A percentile compares a stretch with the other conserved stretches of the same genome.
These are phyloP conservation scores for Drechslerella coelobrocha DNA, from an alignment of 2,329 filamentous ascomycete species.

Conservation along the genomic window DNA sequence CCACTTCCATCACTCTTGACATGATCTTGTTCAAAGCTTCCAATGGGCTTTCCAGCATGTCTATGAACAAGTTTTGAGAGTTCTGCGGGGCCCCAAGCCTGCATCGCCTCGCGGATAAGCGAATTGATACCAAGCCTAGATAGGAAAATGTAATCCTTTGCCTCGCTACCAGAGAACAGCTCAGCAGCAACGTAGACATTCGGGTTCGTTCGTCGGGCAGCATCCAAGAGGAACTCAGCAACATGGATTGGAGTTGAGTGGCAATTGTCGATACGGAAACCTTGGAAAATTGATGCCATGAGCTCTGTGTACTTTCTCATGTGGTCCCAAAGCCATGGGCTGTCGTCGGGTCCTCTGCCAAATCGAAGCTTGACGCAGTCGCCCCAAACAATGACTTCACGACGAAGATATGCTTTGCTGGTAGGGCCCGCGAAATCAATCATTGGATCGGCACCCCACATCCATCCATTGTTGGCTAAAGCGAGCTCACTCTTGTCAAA, in stretches of 20 bases:
- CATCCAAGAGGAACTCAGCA: conserved; percentile 91
- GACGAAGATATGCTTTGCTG: conserved; percentile 89
- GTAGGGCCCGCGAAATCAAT: conserved; percentile 89
- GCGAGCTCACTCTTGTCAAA: conserved; percentile 78
- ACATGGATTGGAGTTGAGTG: conserved; percentile 95
- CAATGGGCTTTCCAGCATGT: conserved; percentile 91
- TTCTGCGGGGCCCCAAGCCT: conserved; percentile 93
- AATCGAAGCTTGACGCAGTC: conserved; percentile 98
- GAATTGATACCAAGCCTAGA: conserved; percentile 89
- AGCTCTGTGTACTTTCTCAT: conserved; percentile 92
- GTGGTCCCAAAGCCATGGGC: conserved; percentile 90
- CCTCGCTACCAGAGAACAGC: conserved; percentile 92
- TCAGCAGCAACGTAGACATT: conserved; percentile 93
- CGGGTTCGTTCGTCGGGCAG: conserved; percentile 85
- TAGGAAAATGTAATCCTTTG: conserved; percentile 95
- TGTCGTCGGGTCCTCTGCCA: conserved; percentile 79
- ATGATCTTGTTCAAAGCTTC: conserved; percentile 95
- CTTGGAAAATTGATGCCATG: conserved; percentile 92
- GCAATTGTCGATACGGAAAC: conserved; percentile 96
- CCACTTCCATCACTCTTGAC: conserved; percentile 65
- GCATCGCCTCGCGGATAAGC: conserved; percentile 96
- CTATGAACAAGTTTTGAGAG: conserved; percentile 90
- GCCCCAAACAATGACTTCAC: conserved; percentile 97
- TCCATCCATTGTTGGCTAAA: conserved; percentile 96
- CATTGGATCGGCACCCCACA: conserved; percentile 95